These are phyloP conservation scores for Pulveroboletus frians DNA, from an alignment of 768 basidiomycete genomes.

Conservation along the genomic window DNA sequence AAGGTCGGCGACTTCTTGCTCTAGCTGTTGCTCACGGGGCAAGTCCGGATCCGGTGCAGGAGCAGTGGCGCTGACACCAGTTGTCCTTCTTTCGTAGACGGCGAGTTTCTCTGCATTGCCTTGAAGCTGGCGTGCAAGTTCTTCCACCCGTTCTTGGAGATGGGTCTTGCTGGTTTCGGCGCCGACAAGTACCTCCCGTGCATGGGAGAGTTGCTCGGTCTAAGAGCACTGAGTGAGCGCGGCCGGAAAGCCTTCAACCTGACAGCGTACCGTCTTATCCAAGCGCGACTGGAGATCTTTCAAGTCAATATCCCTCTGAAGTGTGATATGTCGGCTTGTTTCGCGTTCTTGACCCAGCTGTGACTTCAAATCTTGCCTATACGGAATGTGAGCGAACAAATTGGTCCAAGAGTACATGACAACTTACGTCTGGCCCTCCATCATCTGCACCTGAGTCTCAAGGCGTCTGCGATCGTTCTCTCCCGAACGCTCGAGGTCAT, in stretches of 20 bases:
- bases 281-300: constrained; percentile 70
- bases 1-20: constrained; percentile 80
- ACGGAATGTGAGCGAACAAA: constrained; percentile 1
- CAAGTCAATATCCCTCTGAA: constrained; percentile 77
- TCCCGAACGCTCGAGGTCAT: constrained; percentile 77
- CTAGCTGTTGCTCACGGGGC: constrained; percentile 71
- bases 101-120: constrained; percentile 81
- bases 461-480: constrained; percentile 79
- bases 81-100: constrained; percentile 71
- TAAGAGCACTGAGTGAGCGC: constrained; percentile 28
- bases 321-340: constrained; percentile 57
- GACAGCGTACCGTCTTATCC: constrained; percentile 58
- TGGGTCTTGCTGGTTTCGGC: constrained; percentile 78
- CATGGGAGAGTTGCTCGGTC: constrained; percentile 59
- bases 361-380: constrained; percentile 66
- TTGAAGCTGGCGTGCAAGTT: constrained; percentile 52
- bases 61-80: constrained; percentile 27
- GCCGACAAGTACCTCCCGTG: constrained; percentile 63
- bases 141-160: constrained; percentile 57
- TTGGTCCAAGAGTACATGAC: background rate
- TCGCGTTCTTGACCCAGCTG: constrained; percentile 77
- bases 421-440: constrained; percentile 74
- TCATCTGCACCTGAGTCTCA: constrained; percentile 71
- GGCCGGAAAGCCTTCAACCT: background rate
- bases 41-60: constrained; percentile 41